A percentile compares a stretch with the other conserved stretches of the same genome.
These are phyloP conservation scores for Geranium brycei DNA, from an alignment of 345 rosid genomes.

Conservation along the genomic window DNA sequence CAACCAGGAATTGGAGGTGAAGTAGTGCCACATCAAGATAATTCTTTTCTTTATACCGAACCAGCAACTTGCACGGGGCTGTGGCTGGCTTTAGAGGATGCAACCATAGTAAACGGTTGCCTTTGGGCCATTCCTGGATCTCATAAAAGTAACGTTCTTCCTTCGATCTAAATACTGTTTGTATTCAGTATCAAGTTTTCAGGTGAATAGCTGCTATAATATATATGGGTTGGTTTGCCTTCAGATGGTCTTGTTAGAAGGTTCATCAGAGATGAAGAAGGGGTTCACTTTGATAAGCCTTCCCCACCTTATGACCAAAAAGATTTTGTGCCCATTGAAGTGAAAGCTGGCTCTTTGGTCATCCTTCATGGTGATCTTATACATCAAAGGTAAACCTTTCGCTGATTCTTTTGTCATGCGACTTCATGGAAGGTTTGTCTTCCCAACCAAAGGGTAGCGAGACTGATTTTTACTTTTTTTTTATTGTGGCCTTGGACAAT, in stretches of 20 bases:
- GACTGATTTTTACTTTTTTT: conserved; percentile 2
- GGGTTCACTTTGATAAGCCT: conserved; percentile 64
- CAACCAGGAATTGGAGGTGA: conserved; percentile 99
- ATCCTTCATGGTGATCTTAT: conserved; percentile 81
- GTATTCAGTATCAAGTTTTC: not conserved
- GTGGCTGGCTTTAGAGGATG: conserved; percentile 94
- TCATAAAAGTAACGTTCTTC: conserved; percentile 46
- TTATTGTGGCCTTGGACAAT: conserved; percentile 9
- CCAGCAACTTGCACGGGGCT: conserved; percentile 85
- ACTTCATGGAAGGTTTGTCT: not conserved
- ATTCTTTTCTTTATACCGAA: conserved; percentile 76
- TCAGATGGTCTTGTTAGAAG: conserved; percentile 86
- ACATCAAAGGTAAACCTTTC: conserved; percentile 59
- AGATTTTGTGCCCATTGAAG: conserved; percentile 76
- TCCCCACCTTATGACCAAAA: conserved; percentile 67
- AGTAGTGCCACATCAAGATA: conserved; percentile 93
- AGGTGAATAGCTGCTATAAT: not conserved
- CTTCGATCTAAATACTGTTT: not conserved
- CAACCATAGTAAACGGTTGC: conserved; percentile 71
- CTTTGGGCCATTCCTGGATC: conserved; percentile 98
- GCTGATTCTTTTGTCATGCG: not conserved
- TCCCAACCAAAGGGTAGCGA: not conserved
- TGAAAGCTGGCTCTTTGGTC: conserved; percentile 84
- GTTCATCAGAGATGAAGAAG: conserved; percentile 64
- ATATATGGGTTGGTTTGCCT: conserved; percentile 10